These are phyloP conservation scores for Alternaria consortialis DNA, from an alignment of 2,329 filamentous ascomycete genomes.

Conservation along the genomic window DNA sequence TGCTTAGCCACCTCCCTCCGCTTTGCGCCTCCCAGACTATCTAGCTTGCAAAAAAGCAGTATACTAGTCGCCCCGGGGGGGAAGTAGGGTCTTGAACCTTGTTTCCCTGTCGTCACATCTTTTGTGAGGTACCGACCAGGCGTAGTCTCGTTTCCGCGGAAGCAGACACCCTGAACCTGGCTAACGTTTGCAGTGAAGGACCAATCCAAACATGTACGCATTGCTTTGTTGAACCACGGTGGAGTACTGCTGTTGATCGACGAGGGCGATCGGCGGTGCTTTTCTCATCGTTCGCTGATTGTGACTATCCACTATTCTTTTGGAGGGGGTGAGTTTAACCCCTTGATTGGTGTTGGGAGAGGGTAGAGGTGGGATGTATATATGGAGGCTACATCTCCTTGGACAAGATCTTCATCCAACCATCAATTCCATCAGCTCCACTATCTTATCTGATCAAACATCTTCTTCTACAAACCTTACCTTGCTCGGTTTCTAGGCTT, in stretches of 20 bases:
- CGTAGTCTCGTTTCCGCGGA: not conserved
- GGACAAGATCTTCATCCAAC: not conserved
- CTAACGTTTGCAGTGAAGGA: not conserved
- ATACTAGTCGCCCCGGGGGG: slow-evolving; percentile 1
- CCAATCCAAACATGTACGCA: not conserved
- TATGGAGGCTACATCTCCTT: not conserved
- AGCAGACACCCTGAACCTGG: slow-evolving; percentile 4
- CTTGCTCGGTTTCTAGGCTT: not conserved
- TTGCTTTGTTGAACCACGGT: slow-evolving; percentile 5
- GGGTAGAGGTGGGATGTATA: not conserved
- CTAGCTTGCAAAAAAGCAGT: slow-evolving; percentile 4
- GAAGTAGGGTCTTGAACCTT: slow-evolving; percentile 8
- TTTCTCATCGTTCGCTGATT: slow-evolving; percentile 7
- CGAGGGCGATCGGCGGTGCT: not conserved
- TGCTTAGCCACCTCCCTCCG: not conserved
- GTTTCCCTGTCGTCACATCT: slow-evolving; percentile 6
- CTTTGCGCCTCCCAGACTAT: slow-evolving; percentile 1
- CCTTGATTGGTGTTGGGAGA: slow-evolving; percentile 4
- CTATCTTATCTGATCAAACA: not conserved
- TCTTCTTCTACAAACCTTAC: not conserved
- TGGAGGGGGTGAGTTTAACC: slow-evolving; percentile 1
- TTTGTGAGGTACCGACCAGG: slow-evolving; percentile 2
- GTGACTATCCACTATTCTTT: slow-evolving; percentile 4
- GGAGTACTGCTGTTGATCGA: slow-evolving; percentile 3
- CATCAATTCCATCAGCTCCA: not conserved